phyloP scores from a whole-genome alignment of 192 early-diverging fungal species.

The Hyaloraphidium curvatum region DNA sequence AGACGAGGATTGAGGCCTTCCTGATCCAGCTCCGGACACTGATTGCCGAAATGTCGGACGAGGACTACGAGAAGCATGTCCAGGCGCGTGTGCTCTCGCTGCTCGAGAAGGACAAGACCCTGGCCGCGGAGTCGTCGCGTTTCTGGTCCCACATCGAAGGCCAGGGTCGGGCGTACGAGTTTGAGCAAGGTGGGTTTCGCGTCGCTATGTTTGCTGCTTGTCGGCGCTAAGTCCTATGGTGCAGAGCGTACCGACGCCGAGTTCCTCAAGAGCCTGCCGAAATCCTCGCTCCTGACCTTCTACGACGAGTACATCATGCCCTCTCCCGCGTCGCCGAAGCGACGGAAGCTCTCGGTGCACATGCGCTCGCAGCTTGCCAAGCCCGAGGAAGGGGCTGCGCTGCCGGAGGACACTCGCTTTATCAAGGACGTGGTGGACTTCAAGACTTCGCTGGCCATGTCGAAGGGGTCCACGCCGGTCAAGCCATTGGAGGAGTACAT shows the following conservation, averaged over 20 bases:
- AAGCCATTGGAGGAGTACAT: no score
- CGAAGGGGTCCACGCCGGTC: no score
- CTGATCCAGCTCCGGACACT: conserved; percentile 30
- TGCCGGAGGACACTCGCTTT: conserved; percentile 17
- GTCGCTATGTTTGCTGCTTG: neutral
- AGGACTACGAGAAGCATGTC: conserved; percentile 6
- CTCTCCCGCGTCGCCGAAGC: conserved; percentile 21
- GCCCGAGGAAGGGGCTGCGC: conserved; percentile 9
- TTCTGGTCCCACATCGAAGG: conserved; percentile 3
- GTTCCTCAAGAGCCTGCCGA: conserved; percentile 24
- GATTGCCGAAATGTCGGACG: conserved; percentile 12
- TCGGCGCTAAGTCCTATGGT: neutral
- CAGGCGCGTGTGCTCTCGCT: neutral
- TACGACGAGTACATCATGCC: conserved; percentile 17
- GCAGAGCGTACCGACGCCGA: conserved; percentile 34
- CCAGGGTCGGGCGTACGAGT: conserved; percentile 7
- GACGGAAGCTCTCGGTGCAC: conserved; percentile 50
- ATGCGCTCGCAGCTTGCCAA: conserved; percentile 37
- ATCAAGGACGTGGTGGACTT: conserved; percentile 26
- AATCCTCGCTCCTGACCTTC: conserved; percentile 33
- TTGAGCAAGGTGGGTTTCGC: conserved; percentile 4
- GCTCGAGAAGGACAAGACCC: conserved; percentile 2
- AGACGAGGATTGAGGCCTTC: conserved; percentile 62
- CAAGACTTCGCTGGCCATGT: no score
- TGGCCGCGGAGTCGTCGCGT: neutral